Evolutionary conservation across 352 stramenopile species (phyloP).

Genomic region (Phytophthora citricola): DNA sequence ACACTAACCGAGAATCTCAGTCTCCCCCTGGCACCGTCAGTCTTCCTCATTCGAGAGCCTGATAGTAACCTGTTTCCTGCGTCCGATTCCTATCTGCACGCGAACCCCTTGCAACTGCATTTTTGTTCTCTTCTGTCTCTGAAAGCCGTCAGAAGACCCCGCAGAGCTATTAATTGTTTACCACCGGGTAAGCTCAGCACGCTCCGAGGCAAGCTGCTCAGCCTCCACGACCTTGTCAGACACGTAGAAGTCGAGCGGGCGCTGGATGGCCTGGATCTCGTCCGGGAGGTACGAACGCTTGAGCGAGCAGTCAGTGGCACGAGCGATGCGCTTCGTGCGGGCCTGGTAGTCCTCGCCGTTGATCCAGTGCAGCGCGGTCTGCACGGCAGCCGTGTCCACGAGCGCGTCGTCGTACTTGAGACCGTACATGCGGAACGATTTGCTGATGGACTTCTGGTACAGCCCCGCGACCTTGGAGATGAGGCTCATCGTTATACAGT

Average conservation of each 20-base stretch:
- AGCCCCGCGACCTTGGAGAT: slow-evolving; percentile 67
- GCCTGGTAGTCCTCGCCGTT: slow-evolving; percentile 75
- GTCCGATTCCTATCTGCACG: slow-evolving; percentile 15
- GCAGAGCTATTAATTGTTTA: slow-evolving; percentile 42
- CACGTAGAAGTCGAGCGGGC: slow-evolving; percentile 82
- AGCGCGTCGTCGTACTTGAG: slow-evolving; percentile 90
- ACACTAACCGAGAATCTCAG: not conserved
- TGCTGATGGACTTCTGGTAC: slow-evolving; percentile 88
- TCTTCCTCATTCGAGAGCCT: slow-evolving; percentile 2
- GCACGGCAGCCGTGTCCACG: slow-evolving; percentile 81
- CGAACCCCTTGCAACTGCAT: not conserved
- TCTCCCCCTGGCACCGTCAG: too few relatives aligned
- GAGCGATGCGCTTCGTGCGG: slow-evolving; percentile 83
- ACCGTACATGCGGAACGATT: slow-evolving; percentile 81
- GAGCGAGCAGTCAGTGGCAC: slow-evolving; percentile 82
- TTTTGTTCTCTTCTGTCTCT: slow-evolving; percentile 2
- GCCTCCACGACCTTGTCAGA: slow-evolving; percentile 59
- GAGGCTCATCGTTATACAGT: slow-evolving; percentile 42
- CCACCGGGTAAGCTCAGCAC: slow-evolving; percentile 83
- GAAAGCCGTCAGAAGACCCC: slow-evolving; percentile 1
- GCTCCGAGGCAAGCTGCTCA: slow-evolving; percentile 72
- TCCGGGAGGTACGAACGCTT: slow-evolving; percentile 89
- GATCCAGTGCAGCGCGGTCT: slow-evolving; percentile 86
- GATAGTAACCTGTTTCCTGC: slow-evolving; percentile 12
- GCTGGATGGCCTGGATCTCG: slow-evolving; percentile 88